phyloP scores from a whole-genome alignment of 176 grass and related monocot genomes.

The Thinopyrum elongatum region DNA sequence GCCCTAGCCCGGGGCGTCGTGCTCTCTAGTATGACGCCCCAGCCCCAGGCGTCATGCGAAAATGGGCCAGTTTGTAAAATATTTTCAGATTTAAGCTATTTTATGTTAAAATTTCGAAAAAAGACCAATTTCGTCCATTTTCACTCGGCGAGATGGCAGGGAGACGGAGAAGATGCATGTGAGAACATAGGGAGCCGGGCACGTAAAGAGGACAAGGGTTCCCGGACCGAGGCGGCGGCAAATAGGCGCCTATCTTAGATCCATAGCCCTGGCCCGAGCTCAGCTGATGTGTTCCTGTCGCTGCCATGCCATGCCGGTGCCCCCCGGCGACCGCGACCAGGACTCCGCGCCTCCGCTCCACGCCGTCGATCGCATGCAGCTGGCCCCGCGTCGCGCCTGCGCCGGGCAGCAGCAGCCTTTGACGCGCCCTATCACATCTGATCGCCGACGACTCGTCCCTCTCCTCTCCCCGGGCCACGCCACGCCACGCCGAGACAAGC shows the following conservation, averaged over 20 bases:
- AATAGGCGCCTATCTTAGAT: constrained; percentile 8
- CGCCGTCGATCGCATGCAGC: background rate
- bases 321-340: constrained; percentile 37
- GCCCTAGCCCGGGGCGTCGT: no score
- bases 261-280: background rate
- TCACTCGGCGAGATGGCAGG: background rate
- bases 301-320: constrained; percentile 18
- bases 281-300: constrained; percentile 40
- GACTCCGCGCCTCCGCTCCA: background rate
- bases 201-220: background rate
- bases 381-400: background rate
- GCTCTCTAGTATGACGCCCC: no score
- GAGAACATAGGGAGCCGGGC: constrained; percentile 15
- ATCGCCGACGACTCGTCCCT: background rate
- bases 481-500: constrained; percentile 41
- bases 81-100: no score
- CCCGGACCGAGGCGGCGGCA: constrained; percentile 23
- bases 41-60: no score
- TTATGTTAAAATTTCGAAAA: no score
- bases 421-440: constrained; percentile 36
- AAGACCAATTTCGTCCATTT: no score
- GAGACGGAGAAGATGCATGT: background rate
- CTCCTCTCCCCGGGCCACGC: background rate
- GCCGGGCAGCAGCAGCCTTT: constrained; percentile 32
- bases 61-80: no score